phyloP scores from a whole-genome alignment of 495 filamentous ascomycete species.

The Wilcoxina mikolae region DNA sequence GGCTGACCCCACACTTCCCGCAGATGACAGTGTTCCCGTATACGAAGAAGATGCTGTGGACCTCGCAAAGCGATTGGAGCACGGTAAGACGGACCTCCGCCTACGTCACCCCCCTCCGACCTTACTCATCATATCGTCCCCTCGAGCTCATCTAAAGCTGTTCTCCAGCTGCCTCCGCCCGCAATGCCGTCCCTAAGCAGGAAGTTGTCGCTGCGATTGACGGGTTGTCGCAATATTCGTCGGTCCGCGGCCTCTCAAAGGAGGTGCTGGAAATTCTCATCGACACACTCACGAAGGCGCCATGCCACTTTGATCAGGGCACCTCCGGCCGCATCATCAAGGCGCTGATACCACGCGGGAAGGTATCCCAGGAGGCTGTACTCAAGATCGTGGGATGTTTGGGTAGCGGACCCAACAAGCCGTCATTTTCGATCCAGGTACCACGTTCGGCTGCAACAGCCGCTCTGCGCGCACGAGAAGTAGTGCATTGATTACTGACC shows the following conservation, averaged over 20 bases:
- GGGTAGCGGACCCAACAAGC: conserved; percentile 65
- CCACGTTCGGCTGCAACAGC: not conserved
- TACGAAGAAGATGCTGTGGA: conserved; percentile 16
- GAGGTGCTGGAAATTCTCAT: conserved; percentile 47
- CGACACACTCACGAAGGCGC: conserved; percentile 45
- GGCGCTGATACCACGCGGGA: conserved; percentile 56
- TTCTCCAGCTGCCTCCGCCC: conserved; percentile 15
- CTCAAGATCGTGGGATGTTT: conserved; percentile 57
- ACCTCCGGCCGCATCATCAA: conserved; percentile 51
- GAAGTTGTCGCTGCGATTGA: conserved; percentile 20
- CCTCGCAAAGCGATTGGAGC: conserved; percentile 13
- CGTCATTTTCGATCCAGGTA: conserved; percentile 50
- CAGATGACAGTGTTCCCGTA: not conserved
- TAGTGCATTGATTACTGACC: too few species aligned
- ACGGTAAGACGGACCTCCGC: conserved; percentile 6
- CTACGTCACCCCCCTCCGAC: not conserved
- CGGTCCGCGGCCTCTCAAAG: conserved; percentile 42
- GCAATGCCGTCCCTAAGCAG: conserved; percentile 20
- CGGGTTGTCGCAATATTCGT: conserved; percentile 21
- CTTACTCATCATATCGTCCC: not conserved
- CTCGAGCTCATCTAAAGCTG: not conserved
- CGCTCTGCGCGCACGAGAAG: not conserved
- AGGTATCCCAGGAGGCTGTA: conserved; percentile 45
- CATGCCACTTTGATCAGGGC: conserved; percentile 60
- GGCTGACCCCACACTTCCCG: not conserved